These are phyloP conservation scores for Borovskyia barvae DNA, from an alignment of 208 protist genomes.

Conservation along the genomic window DNA sequence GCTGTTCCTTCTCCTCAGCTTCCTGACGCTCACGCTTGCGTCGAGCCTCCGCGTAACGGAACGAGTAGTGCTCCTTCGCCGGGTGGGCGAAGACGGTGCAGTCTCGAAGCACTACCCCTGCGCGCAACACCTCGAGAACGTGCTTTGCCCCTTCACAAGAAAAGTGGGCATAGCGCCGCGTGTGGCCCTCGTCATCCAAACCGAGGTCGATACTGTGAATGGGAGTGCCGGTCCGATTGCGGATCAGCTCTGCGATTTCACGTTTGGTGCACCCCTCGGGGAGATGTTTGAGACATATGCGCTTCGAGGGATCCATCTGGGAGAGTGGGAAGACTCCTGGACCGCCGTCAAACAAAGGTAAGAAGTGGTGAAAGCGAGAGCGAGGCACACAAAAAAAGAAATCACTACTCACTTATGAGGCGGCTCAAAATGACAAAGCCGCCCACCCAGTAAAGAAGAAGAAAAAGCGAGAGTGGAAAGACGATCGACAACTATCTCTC, in stretches of 20 bases:
- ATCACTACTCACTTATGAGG: neutral
- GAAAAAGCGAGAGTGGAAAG: neutral
- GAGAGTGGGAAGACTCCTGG: neutral
- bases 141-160: conserved; percentile 82
- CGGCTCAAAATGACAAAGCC: neutral
- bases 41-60: conserved; percentile 61
- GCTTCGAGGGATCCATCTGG: conserved; percentile 84
- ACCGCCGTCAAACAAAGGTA: neutral
- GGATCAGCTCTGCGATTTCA: conserved; percentile 80
- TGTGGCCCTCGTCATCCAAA: conserved; percentile 44
- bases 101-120: conserved; percentile 38
- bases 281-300: conserved; percentile 84
- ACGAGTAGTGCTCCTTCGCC: conserved; percentile 71
- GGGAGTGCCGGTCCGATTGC: conserved; percentile 71
- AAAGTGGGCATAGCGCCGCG: conserved; percentile 81
- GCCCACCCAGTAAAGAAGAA: neutral
- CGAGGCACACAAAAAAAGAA: neutral
- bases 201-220: conserved; percentile 87
- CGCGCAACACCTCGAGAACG: conserved; percentile 62
- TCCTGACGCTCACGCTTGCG: conserved; percentile 74
- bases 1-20: conserved; percentile 33
- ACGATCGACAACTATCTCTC: neutral
- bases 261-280: conserved; percentile 78
- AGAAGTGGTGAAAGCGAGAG: neutral
- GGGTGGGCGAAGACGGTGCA: conserved; percentile 39